These are phyloP conservation scores for Carex arenaria DNA, from an alignment of 202 grass and related monocot species.

Conservation along the genomic window DNA sequence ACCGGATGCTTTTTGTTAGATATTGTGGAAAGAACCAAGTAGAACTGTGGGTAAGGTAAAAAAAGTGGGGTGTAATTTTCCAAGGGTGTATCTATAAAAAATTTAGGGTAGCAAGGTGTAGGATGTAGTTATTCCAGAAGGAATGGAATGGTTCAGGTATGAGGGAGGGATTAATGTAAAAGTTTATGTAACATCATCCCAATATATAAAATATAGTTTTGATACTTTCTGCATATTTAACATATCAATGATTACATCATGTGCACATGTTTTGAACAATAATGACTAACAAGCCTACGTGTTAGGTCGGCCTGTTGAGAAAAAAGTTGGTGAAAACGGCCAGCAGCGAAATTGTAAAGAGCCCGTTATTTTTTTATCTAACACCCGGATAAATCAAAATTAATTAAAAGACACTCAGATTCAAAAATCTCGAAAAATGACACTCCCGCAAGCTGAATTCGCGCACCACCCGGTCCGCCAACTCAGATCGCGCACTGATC, in stretches of 20 bases:
- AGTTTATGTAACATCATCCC: constrained; percentile 11
- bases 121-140: constrained; percentile 19
- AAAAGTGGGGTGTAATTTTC: background rate
- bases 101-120: constrained; percentile 18
- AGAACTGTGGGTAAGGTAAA: background rate
- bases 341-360: background rate
- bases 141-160: background rate
- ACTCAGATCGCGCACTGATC: too few species aligned
- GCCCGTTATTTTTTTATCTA: too few species aligned
- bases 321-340: background rate
- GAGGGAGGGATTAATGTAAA: background rate
- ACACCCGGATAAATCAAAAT: too few species aligned
- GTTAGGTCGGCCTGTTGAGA: constrained; percentile 14
- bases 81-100: constrained; percentile 4
- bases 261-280: constrained; percentile 21
- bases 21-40: constrained; percentile 13
- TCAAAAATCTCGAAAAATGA: too few species aligned
- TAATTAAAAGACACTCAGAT: too few species aligned
- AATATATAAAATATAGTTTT: constrained; percentile 25
- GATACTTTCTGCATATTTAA: background rate
- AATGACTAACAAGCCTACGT: background rate
- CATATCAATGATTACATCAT: constrained; percentile 24
- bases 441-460: too few species aligned
- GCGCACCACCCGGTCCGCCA: too few species aligned
- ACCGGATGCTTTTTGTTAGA: background rate